A percentile compares a stretch with the other conserved stretches of the same genome.
Evolutionary conservation across 1,284 basidiomycete species (phyloP).

Genomic region (Melanopsichium pennsylvanicum): DNA sequence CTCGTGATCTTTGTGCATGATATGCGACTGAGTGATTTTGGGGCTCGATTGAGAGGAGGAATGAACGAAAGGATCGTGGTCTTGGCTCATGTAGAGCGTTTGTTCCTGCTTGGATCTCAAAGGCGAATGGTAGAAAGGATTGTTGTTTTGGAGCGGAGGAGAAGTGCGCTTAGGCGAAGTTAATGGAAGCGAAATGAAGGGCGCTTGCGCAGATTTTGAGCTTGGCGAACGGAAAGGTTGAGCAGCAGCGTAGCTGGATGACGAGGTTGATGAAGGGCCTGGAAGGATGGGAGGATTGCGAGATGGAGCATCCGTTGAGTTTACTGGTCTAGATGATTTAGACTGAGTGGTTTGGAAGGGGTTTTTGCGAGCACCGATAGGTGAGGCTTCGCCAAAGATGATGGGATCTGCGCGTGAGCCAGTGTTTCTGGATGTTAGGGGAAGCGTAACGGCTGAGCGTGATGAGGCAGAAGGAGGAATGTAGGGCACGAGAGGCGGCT

Average conservation of each 20-base stretch:
- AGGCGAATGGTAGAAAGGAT: slow-evolving; percentile 35
- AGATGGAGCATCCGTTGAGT: slow-evolving; percentile 2
- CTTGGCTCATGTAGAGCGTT: slow-evolving; percentile 12
- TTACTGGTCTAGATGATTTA: not conserved
- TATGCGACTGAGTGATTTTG: too few relatives aligned
- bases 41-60: too few relatives aligned
- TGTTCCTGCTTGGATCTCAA: slow-evolving; percentile 3
- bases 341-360: slow-evolving; percentile 8
- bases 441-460: not conserved
- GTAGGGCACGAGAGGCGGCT: slow-evolving; percentile 26
- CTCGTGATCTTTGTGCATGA: too few relatives aligned
- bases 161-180: too few relatives aligned
- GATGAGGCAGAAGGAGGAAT: slow-evolving; percentile 2
- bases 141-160: slow-evolving; percentile 25
- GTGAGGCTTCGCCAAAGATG: slow-evolving; percentile 37
- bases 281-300: slow-evolving; percentile 3
- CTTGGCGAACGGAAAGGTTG: slow-evolving; percentile 38
- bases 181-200: slow-evolving; percentile 34
- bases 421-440: not conserved
- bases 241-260: slow-evolving; percentile 28
- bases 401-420: slow-evolving; percentile 35
- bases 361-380: slow-evolving; percentile 11
- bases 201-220: slow-evolving; percentile 23
- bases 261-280: slow-evolving; percentile 1
- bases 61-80: slow-evolving; percentile 13